A percentile compares a stretch with the other conserved stretches of the same genome.
Evolutionary conservation across 1,139 yeast genomes (phyloP).

Genomic region (Debaryomyces fabryi): DNA sequence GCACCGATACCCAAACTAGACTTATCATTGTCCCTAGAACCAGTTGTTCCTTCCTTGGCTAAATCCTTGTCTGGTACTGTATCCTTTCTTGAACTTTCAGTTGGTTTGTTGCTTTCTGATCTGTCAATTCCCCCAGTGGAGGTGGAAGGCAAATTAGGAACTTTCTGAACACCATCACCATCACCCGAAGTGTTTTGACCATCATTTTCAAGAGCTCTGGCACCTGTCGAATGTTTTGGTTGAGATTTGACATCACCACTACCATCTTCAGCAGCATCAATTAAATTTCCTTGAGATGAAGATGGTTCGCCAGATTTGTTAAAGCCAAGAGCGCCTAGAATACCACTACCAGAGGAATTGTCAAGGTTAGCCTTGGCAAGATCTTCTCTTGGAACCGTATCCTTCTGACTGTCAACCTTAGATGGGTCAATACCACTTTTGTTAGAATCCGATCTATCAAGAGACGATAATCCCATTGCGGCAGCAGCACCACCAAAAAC

Average conservation of each 20-base stretch:
- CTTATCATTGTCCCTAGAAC: slow-evolving; percentile 1
- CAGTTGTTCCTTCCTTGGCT: slow-evolving; percentile 8
- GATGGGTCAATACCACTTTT: background rate
- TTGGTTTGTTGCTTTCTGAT: background rate
- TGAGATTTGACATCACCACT: background rate
- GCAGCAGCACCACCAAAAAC: slow-evolving; percentile 19
- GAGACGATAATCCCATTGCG: slow-evolving; percentile 15
- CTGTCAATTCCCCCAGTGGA: background rate
- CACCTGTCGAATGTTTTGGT: background rate
- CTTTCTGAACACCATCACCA: slow-evolving; percentile 6
- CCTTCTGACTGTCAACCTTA: slow-evolving; percentile 4
- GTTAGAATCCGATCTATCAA: background rate
- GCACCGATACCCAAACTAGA: slow-evolving; percentile 21
- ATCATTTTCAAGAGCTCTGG: background rate
- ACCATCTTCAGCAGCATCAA: slow-evolving; percentile 3
- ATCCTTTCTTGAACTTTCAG: slow-evolving; percentile 4
- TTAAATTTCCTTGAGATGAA: background rate
- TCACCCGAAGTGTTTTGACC: background rate
- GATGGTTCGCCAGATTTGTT: background rate
- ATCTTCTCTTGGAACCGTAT: slow-evolving; percentile 6
- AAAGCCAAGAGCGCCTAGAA: background rate
- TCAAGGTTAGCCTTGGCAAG: background rate
- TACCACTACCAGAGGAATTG: background rate
- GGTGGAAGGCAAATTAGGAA: slow-evolving; percentile 1
- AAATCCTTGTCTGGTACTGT: slow-evolving; percentile 8